Conservation (phyloP, 371 early-diverging fungal species). For the Mortierella sp. region DNA sequence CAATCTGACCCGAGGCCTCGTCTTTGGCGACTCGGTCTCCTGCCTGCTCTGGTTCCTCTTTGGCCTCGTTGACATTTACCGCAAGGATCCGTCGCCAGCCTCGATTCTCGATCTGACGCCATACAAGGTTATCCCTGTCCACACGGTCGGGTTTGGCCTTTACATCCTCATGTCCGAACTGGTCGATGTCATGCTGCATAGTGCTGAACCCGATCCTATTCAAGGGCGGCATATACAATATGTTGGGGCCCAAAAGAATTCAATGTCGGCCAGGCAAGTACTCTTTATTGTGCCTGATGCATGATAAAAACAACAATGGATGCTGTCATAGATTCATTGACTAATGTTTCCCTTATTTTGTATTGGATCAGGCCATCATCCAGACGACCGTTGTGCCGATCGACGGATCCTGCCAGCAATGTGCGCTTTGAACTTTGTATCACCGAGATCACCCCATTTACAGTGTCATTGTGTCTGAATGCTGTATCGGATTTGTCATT, state of each 20-base stretch:
- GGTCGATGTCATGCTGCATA: slow-evolving; percentile 57
- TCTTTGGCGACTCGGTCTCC: slow-evolving; percentile 54
- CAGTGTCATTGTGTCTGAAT: slow-evolving; percentile 51
- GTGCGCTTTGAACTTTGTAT: slow-evolving; percentile 55
- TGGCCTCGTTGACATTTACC: slow-evolving; percentile 51
- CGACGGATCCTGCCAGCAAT: slow-evolving; percentile 29
- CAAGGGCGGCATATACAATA: slow-evolving; percentile 50
- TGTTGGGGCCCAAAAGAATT: slow-evolving; percentile 39
- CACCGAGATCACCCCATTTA: slow-evolving; percentile 53
- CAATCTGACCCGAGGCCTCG: slow-evolving; percentile 49
- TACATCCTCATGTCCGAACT: slow-evolving; percentile 54
- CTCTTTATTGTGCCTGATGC: too few species aligned
- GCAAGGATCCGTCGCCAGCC: slow-evolving; percentile 46
- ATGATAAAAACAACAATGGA: too few species aligned
- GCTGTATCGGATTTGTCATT: slow-evolving; percentile 35
- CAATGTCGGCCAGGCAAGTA: slow-evolving; percentile 35
- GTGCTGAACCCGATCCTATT: slow-evolving; percentile 44
- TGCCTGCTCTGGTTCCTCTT: slow-evolving; percentile 52
- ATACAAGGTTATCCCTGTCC: slow-evolving; percentile 50
- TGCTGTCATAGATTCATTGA: background rate
- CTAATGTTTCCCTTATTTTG: background rate
- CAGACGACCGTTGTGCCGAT: slow-evolving; percentile 14
- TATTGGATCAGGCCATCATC: slow-evolving; percentile 12
- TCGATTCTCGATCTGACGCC: slow-evolving; percentile 47
- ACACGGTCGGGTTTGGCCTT: slow-evolving; percentile 52